Evolutionary conservation across 208 protist genomes (phyloP).

Genomic region (Trichomonas gallinae): DNA sequence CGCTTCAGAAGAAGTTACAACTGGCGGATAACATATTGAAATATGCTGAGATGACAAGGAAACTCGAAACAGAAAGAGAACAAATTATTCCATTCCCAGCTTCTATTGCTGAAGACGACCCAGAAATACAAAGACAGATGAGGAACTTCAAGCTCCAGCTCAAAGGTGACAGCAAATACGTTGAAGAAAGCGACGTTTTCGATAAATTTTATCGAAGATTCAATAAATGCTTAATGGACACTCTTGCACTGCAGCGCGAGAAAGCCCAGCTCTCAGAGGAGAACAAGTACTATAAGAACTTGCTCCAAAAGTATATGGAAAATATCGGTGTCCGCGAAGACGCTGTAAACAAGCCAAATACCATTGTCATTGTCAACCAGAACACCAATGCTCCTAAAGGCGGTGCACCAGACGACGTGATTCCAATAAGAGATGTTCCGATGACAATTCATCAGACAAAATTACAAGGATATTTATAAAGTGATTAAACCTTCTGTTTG

Average conservation of each 20-base stretch:
- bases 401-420: background rate
- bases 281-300: background rate
- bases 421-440: background rate
- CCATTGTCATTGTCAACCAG: constrained; percentile 5
- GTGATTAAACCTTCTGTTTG: background rate
- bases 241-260: background rate
- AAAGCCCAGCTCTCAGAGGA: background rate
- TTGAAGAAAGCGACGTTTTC: background rate
- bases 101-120: background rate
- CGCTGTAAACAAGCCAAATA: background rate
- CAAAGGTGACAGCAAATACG: constrained; percentile 8
- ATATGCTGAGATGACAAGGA: background rate
- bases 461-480: constrained; percentile 7
- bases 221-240: background rate
- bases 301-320: background rate
- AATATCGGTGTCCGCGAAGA: background rate
- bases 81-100: background rate
- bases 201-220: constrained; percentile 19
- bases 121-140: constrained; percentile 3
- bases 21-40: background rate
- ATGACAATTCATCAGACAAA: background rate
- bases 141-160: background rate
- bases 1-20: background rate
- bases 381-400: background rate
- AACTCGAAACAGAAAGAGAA: constrained; percentile 13